These are phyloP conservation scores for Lichina pygmaea DNA, from an alignment of 495 filamentous ascomycete species.

Conservation along the genomic window DNA sequence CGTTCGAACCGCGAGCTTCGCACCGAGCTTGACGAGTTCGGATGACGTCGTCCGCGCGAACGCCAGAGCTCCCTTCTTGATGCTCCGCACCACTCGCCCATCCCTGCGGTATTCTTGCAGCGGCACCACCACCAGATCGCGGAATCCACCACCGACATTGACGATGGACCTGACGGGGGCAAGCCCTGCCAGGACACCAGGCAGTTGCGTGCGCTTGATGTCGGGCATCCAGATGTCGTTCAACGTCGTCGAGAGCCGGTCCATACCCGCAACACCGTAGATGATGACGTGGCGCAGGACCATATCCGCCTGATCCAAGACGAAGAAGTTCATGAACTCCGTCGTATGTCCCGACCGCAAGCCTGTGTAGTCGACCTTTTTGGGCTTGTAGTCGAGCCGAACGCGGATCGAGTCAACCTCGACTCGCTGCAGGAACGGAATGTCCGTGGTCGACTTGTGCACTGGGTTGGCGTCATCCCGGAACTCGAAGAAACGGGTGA, in stretches of 20 bases:
- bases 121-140: constrained; percentile 65
- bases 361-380: constrained; percentile 80
- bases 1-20: constrained; percentile 83
- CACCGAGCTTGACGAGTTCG: constrained; percentile 75
- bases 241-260: constrained; percentile 58
- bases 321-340: constrained; percentile 97
- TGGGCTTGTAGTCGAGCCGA: constrained; percentile 90
- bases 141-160: constrained; percentile 67
- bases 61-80: constrained; percentile 65
- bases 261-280: constrained; percentile 75
- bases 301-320: constrained; percentile 72
- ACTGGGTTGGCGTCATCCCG: constrained; percentile 42
- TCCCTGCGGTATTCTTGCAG: constrained; percentile 85
- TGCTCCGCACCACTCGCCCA: constrained; percentile 69
- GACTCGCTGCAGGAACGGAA: constrained; percentile 71
- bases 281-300: constrained; percentile 69
- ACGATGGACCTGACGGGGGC: constrained; percentile 71
- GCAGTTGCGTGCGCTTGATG: constrained; percentile 71
- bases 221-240: constrained; percentile 98
- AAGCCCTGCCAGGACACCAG: constrained; percentile 67
- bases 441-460: constrained; percentile 27
- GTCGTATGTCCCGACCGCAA: constrained; percentile 93
- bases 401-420: constrained; percentile 65
- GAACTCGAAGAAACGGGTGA: constrained; percentile 94
- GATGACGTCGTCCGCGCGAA: constrained; percentile 84